Evolutionary conservation across 1,284 basidiomycete species (phyloP).

Genomic region (Anthracocystis setariae): DNA sequence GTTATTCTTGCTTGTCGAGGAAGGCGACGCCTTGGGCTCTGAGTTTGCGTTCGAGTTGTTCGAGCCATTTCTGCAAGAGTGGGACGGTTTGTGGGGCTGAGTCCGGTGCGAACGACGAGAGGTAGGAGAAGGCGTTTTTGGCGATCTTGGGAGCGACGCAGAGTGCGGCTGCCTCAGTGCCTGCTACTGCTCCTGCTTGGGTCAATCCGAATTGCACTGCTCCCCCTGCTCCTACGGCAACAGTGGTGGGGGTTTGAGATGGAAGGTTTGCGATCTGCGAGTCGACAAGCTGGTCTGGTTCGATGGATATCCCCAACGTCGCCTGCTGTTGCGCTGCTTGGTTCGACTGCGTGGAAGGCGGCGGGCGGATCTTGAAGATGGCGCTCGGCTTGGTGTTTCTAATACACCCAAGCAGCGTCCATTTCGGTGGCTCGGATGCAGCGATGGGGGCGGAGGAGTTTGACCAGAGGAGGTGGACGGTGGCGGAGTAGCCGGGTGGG

Average conservation of each 20-base stretch:
- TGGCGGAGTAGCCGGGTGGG: constrained; percentile 60
- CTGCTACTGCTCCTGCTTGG: not conserved
- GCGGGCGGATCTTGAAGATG: constrained; percentile 52
- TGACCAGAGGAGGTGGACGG: constrained; percentile 62
- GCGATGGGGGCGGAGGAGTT: not conserved
- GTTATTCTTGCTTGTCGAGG: constrained; percentile 49
- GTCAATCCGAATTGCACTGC: constrained; percentile 5
- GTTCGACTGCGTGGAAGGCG: not conserved
- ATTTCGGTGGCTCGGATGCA: constrained; percentile 16
- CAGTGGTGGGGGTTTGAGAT: not conserved
- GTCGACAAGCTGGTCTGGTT: constrained; percentile 55
- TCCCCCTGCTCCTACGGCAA: too few species aligned
- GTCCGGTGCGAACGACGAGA: constrained; percentile 64
- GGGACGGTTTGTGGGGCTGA: constrained; percentile 64
- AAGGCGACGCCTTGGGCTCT: constrained; percentile 56
- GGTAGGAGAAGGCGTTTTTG: constrained; percentile 61
- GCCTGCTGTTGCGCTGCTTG: constrained; percentile 17
- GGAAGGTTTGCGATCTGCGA: constrained; percentile 47
- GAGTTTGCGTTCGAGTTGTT: constrained; percentile 64
- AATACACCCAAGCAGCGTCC: constrained; percentile 61
- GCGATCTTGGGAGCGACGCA: constrained; percentile 60
- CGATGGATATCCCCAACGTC: constrained; percentile 62
- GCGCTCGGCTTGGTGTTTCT: constrained; percentile 64
- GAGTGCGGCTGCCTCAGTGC: constrained; percentile 20
- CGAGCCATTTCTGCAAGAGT: constrained; percentile 65